Base-by-base conservation (phyloP, 1,284 basidiomycete genomes). In the Puccinia novopanici region DNA sequence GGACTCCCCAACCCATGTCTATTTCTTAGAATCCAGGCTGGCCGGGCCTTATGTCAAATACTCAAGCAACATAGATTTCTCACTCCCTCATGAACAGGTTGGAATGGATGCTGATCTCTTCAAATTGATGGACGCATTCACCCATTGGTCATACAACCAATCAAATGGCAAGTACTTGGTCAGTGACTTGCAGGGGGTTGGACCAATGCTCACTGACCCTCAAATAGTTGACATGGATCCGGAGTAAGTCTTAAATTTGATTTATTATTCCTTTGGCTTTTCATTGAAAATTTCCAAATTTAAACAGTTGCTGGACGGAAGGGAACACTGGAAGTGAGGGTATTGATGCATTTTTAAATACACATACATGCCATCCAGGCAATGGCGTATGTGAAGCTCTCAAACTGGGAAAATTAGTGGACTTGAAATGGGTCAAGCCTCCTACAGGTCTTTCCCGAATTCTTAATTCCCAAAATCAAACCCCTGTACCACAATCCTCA, bases 221-320 rank as follows among this genome's bases (percentile, higher is more conserved):
- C 37, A 45, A 24, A 70, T 70, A 48, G 67, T 27, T 10, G 63
- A 45, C 42, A 8, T 40, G 63, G 63, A 67, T 67, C 63, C 22
- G 8, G 67, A 70, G 42, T 70, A 12, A 50, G 40, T 70, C 34
- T 27, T 42, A 50, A 2, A 9, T 12, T 40, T 37, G 3, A n/a
- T 17, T 40, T 22, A 70, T 40, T 65, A 2, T 40, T 27, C 61
- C 22, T 65, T 10, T 65, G 3, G 27, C 13, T 40, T 12, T 27
- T 65, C 13, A 37, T n/a, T n/a, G n/a, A 37, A 27, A 40, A 19
- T 65, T 5, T 40, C 6, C n/a, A 24, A 50, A 5, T 48, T 24
- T 24, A 48, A 24, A 27, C 24, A 65, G 61, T 8, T 65, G 61
- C 30, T 65, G 61, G 61, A 12, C 61, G 17, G 61, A 65, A 40